Evolutionary conservation across 2,329 filamentous ascomycete species (phyloP), one percentile per base, ranked within the genome.

Genomic region (Ceratocystis eucalypticola): DNA sequence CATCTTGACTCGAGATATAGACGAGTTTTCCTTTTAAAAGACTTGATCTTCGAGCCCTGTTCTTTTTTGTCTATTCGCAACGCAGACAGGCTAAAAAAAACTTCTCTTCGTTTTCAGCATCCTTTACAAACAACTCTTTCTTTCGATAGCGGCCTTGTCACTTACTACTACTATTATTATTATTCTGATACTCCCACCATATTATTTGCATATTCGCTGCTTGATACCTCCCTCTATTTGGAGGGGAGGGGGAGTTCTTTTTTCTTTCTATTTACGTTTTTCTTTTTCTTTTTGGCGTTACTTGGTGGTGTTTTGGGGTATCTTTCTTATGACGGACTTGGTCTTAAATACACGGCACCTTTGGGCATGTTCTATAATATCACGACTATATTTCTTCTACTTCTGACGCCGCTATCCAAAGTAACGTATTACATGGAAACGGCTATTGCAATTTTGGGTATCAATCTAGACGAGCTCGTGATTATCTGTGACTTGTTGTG

Each of bases 1-100:
- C 53, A 86, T 91, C 72, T 79, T 96, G 74, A 88, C 92, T 80
- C 83, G 92, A 69, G 93, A 96, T 75, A 82, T 97, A 73, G 91
- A 90, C 72, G 84, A 85, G 69, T 82, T 88, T 72, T 84, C 83
- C 65, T 76, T 91, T 61, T 83, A 10, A 50, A 10, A 50, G 15
- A 10, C 4, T 5, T 10, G 48, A 22, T 20, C 7, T 53, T 17
- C n/a, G 7, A n/a, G 17, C 10, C 48, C 10, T 53, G 7, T 22
- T 53, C n/a, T 3, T 8, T 25, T 25, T 53, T 22, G 48, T 20
- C 22, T n/a, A 20, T n/a, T 53, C 17, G 7, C 15, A 20, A n/a
- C n/a, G 22, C 48, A 53, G n/a, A 22, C 48, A 10, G n/a, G 48
- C 48, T 53, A 15, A 41, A 41, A 33, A 33, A 41, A 41, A 3